Percentiles rank a stretch among this genome's conserved stretches.
These are phyloP conservation scores for Cystofilobasidium bisporidii DNA, from an alignment of 768 basidiomycete species.

Conservation along the genomic window DNA sequence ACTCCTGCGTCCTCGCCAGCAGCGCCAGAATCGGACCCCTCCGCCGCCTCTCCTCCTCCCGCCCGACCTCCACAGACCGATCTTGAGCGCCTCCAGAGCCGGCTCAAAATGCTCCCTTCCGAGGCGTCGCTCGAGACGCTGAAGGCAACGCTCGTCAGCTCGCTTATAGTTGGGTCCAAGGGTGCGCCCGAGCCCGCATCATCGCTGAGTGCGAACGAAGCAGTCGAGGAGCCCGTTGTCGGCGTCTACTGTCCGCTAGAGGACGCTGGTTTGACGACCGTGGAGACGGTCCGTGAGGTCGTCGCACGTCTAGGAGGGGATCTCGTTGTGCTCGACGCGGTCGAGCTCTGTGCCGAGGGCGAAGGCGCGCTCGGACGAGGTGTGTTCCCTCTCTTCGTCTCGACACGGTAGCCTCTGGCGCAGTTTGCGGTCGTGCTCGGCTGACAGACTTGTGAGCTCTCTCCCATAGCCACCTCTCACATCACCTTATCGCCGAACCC, in stretches of 20 bases:
- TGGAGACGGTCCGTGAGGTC: constrained; percentile 66
- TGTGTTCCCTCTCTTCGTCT: constrained; percentile 18
- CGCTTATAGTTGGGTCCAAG: background rate
- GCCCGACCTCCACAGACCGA: no score
- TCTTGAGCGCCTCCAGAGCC: background rate
- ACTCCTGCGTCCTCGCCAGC: no score
- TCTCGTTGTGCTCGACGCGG: constrained; percentile 70
- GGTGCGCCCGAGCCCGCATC: no score
- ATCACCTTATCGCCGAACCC: constrained; percentile 65
- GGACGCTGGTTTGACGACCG: constrained; percentile 74
- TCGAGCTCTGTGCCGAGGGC: constrained; percentile 78
- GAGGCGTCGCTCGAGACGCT: background rate
- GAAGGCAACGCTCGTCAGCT: background rate
- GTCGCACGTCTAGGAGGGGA: constrained; percentile 66
- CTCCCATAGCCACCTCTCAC: constrained; percentile 55
- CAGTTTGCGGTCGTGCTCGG: constrained; percentile 7
- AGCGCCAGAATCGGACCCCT: no score
- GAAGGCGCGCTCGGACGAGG: constrained; percentile 64
- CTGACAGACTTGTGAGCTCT: constrained; percentile 18
- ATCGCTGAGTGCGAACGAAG: background rate
- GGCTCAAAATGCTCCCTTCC: background rate
- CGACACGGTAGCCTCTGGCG: no score
- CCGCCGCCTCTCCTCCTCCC: background rate
- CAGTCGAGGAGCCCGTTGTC: constrained; percentile 60
- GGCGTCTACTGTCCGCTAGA: constrained; percentile 78